phyloP scores from a whole-genome alignment of 208 protist genomes.

The Vickermania ingenoplastis region DNA sequence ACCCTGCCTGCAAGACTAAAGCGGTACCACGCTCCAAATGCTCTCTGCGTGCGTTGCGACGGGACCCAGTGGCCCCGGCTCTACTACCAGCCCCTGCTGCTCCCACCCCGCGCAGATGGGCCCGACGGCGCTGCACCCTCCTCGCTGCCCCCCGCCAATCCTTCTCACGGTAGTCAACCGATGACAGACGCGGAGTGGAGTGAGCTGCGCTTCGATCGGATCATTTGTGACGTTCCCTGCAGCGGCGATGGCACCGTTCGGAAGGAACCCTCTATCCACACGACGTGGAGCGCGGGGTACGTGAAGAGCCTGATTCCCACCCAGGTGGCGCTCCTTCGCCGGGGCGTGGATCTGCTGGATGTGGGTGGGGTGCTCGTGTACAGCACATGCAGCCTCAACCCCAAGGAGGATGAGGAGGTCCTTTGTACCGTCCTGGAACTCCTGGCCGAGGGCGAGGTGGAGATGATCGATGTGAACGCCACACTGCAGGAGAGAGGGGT shows the following conservation, averaged over 20 bases:
- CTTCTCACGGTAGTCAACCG: neutral
- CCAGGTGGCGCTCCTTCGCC: slow-evolving; percentile 81
- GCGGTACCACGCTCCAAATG: slow-evolving; percentile 81
- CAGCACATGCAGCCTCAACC: slow-evolving; percentile 95
- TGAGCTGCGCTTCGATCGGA: slow-evolving; percentile 72
- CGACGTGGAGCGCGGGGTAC: slow-evolving; percentile 78
- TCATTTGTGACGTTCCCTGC: slow-evolving; percentile 95
- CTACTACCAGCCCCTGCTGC: slow-evolving; percentile 18
- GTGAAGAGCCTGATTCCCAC: slow-evolving; percentile 80
- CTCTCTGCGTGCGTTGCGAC: slow-evolving; percentile 78
- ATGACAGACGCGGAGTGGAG: slow-evolving; percentile 6
- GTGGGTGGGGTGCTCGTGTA: slow-evolving; percentile 90
- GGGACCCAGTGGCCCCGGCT: slow-evolving; percentile 80
- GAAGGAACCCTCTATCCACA: slow-evolving; percentile 78
- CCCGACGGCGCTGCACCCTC: neutral
- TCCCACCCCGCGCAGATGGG: too few relatives aligned
- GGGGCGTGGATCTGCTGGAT: slow-evolving; percentile 77
- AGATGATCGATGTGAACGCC: slow-evolving; percentile 78
- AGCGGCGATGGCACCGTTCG: slow-evolving; percentile 93
- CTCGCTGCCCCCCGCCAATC: neutral
- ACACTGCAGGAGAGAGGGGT: slow-evolving; percentile 36
- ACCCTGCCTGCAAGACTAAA: slow-evolving; percentile 85
- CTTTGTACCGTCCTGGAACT: slow-evolving; percentile 76
- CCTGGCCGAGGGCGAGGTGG: slow-evolving; percentile 55
- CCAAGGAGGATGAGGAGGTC: slow-evolving; percentile 95